phyloP scores from a whole-genome alignment of 2,329 filamentous ascomycete genomes.

The Torrubiella hemipterigena region DNA sequence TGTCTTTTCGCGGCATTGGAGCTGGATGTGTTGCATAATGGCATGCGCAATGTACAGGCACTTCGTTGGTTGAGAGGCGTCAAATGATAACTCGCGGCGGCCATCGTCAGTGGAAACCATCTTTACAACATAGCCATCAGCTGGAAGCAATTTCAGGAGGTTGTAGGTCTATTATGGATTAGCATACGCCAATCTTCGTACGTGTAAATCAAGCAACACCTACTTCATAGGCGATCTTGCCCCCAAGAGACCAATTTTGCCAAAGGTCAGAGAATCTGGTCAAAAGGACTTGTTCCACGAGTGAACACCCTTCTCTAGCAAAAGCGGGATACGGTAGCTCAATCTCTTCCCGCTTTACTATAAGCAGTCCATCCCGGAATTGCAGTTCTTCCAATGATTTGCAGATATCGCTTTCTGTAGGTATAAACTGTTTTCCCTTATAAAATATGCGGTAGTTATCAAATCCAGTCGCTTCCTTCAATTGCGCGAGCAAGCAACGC shows the following conservation, averaged over 20 bases:
- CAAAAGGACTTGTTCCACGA: constrained; percentile 67
- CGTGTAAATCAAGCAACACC: no score
- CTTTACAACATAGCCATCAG: constrained; percentile 48
- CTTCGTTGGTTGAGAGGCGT: constrained; percentile 56
- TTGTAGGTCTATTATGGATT: constrained; percentile 43
- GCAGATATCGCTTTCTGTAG: constrained; percentile 45
- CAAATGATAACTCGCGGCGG: constrained; percentile 53
- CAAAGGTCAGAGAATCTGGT: constrained; percentile 77
- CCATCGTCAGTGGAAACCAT: constrained; percentile 42
- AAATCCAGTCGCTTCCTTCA: constrained; percentile 62
- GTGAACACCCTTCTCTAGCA: constrained; percentile 39
- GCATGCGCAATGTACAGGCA: constrained; percentile 62
- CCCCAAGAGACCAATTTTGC: constrained; percentile 63
- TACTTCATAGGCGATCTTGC: constrained; percentile 57
- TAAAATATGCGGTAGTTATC: constrained; percentile 64
- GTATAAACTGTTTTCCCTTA: constrained; percentile 52
- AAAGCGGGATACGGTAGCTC: constrained; percentile 27
- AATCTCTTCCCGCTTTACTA: constrained; percentile 49
- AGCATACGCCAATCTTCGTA: no score
- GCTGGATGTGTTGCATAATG: constrained; percentile 53
- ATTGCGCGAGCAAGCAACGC: constrained; percentile 52
- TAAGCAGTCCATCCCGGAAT: constrained; percentile 50
- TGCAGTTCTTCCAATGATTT: constrained; percentile 57
- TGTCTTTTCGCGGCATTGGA: no score
- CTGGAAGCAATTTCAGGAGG: constrained; percentile 59